phyloP scores from a whole-genome alignment of 164 flowering plant species.

The Cinnamomum chago region DNA sequence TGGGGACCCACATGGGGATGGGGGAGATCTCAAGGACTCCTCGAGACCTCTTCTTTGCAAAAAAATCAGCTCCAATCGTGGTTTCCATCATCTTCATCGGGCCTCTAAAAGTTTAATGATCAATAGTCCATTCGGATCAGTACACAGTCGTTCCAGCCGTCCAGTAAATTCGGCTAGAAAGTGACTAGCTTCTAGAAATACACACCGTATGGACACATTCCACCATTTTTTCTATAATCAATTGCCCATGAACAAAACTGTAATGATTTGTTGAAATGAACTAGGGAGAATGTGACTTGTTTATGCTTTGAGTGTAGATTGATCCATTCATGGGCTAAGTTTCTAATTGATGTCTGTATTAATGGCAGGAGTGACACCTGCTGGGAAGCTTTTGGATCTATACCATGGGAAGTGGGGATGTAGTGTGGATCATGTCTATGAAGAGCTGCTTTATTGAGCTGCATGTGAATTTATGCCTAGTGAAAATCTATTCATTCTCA shows the following conservation, averaged over 20 bases:
- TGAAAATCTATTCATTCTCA: not conserved
- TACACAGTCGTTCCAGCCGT: too few species aligned
- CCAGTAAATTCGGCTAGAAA: too few species aligned
- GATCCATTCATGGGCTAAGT: too few species aligned
- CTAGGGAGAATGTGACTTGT: not conserved
- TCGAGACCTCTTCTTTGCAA: too few species aligned
- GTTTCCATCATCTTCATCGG: too few species aligned
- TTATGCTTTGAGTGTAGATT: not conserved
- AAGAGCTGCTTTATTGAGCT: constrained; percentile 72
- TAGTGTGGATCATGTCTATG: constrained; percentile 77
- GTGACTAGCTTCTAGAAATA: not conserved
- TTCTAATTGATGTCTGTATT: not conserved
- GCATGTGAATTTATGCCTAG: not conserved
- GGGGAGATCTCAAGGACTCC: too few species aligned
- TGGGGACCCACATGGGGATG: too few species aligned
- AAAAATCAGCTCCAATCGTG: too few species aligned
- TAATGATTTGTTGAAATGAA: too few species aligned
- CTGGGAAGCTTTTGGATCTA: constrained; percentile 85
- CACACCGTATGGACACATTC: not conserved
- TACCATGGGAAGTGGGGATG: constrained; percentile 85
- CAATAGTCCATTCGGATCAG: too few species aligned
- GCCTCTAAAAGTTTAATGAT: too few species aligned
- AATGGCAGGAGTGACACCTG: constrained; percentile 79
- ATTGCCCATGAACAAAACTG: not conserved
- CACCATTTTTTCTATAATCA: too few species aligned